phyloP scores from a whole-genome alignment of 179 eudicot genomes.

The Camellia oleifera region DNA sequence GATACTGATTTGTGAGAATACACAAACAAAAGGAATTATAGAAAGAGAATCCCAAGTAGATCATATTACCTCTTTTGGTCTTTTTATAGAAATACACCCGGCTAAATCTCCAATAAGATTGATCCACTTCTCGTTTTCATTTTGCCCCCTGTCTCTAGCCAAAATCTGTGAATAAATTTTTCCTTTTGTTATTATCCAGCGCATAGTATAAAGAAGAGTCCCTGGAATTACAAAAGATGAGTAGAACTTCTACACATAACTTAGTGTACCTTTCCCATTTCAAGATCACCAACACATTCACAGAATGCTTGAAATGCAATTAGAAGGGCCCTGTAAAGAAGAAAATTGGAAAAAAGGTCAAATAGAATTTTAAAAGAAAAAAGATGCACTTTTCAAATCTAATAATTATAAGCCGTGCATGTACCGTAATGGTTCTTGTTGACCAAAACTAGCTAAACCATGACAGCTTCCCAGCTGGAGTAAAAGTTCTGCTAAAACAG shows the following conservation, averaged over 20 bases:
- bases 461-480: slow-evolving; percentile 96
- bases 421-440: slow-evolving; percentile 83
- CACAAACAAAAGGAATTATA: background rate
- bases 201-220: no score
- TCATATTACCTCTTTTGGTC: slow-evolving; percentile 86
- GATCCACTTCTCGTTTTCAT: slow-evolving; percentile 87
- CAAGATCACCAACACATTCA: slow-evolving; percentile 98
- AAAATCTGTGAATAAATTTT: slow-evolving; percentile 50
- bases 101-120: slow-evolving; percentile 86
- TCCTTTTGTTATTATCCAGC: background rate
- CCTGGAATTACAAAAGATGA: background rate
- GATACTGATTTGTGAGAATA: background rate
- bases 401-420: slow-evolving; percentile 5
- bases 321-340: slow-evolving; percentile 61
- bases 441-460: slow-evolving; percentile 73
- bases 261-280: slow-evolving; percentile 88
- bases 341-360: slow-evolving; percentile 9
- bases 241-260: slow-evolving; percentile 1
- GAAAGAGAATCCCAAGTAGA: slow-evolving; percentile 7
- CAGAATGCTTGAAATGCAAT: slow-evolving; percentile 96
- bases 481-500: slow-evolving; percentile 80
- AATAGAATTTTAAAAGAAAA: background rate
- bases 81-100: slow-evolving; percentile 76
- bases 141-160: slow-evolving; percentile 83
- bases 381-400: no score